A percentile compares a stretch with the other conserved stretches of the same genome.
These are phyloP conservation scores for Obba rivulosa DNA, from an alignment of 768 basidiomycete species.

Conservation along the genomic window DNA sequence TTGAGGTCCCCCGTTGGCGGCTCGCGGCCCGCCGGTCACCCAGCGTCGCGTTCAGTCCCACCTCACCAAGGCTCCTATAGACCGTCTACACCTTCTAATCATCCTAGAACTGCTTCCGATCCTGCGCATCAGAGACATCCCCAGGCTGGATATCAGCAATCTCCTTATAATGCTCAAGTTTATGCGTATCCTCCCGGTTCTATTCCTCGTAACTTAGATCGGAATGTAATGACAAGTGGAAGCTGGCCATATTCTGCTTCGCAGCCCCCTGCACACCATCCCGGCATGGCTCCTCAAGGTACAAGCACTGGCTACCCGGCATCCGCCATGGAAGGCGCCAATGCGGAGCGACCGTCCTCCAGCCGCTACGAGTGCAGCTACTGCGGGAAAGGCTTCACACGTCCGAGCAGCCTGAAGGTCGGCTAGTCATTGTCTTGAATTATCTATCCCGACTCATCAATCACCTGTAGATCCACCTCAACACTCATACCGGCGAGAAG, in stretches of 20 bases:
- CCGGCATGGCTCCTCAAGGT: constrained; percentile 10
- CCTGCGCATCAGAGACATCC: constrained; percentile 7
- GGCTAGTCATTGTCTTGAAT: constrained; percentile 3
- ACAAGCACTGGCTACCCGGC: constrained; percentile 6
- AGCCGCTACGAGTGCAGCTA: constrained; percentile 72
- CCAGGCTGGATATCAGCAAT: background rate
- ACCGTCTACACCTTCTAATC: constrained; percentile 7
- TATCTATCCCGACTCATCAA: background rate
- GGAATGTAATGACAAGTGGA: constrained; percentile 17
- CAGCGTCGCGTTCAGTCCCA: constrained; percentile 10
- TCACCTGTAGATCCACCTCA: constrained; percentile 62
- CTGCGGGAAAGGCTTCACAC: constrained; percentile 77
- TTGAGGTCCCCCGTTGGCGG: constrained; percentile 11
- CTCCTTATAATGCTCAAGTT: background rate
- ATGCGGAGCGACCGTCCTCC: constrained; percentile 23
- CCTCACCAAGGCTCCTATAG: constrained; percentile 7
- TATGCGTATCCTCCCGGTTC: constrained; percentile 5
- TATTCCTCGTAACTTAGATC: constrained; percentile 9
- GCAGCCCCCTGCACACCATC: constrained; percentile 42
- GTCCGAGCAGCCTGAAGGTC: constrained; percentile 81
- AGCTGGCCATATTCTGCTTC: constrained; percentile 25
- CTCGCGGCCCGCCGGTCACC: constrained; percentile 6
- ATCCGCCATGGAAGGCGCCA: constrained; percentile 8
- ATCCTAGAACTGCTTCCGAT: constrained; percentile 13
- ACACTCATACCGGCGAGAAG: constrained; percentile 83